Evolutionary conservation across 1,284 basidiomycete genomes (phyloP).

Genomic region (Rhodofomes roseus): DNA sequence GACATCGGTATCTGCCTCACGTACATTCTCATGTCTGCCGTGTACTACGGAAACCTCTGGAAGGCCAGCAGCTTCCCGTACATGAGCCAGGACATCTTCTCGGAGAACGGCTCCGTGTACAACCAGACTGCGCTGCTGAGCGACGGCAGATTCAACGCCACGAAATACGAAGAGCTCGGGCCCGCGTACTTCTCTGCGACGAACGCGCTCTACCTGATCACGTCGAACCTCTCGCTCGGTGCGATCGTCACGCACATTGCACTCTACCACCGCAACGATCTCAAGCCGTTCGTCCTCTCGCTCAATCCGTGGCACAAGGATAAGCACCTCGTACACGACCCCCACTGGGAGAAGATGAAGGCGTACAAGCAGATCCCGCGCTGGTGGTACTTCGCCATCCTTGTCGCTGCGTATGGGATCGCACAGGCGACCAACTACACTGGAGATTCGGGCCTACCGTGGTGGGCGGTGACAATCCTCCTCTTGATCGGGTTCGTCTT

Average conservation of each 20-base stretch:
- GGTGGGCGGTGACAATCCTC: constrained; percentile 44
- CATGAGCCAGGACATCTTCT: constrained; percentile 32
- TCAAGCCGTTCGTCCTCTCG: constrained; percentile 27
- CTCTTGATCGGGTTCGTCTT: constrained; percentile 51
- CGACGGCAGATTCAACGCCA: constrained; percentile 27
- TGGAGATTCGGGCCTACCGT: constrained; percentile 47
- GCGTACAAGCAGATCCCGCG: constrained; percentile 54
- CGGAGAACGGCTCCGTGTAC: constrained; percentile 22
- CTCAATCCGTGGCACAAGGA: constrained; percentile 29
- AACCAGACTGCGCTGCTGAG: constrained; percentile 30
- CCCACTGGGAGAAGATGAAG: constrained; percentile 55
- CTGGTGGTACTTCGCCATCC: constrained; percentile 55
- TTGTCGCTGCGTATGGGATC: constrained; percentile 43
- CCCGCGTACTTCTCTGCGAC: constrained; percentile 31
- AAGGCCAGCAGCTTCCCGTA: constrained; percentile 30
- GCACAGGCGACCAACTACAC: constrained; percentile 48
- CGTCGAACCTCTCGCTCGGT: constrained; percentile 28
- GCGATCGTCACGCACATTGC: constrained; percentile 27
- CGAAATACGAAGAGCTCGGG: constrained; percentile 26
- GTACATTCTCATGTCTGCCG: constrained; percentile 29
- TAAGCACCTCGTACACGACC: constrained; percentile 21
- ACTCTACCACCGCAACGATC: constrained; percentile 37
- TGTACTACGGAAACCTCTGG: constrained; percentile 32
- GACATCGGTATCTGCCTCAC: constrained; percentile 30
- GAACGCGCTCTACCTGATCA: constrained; percentile 29